These are phyloP conservation scores for Corylus heterophylla DNA, from an alignment of 306 rosid genomes.

Conservation along the genomic window DNA sequence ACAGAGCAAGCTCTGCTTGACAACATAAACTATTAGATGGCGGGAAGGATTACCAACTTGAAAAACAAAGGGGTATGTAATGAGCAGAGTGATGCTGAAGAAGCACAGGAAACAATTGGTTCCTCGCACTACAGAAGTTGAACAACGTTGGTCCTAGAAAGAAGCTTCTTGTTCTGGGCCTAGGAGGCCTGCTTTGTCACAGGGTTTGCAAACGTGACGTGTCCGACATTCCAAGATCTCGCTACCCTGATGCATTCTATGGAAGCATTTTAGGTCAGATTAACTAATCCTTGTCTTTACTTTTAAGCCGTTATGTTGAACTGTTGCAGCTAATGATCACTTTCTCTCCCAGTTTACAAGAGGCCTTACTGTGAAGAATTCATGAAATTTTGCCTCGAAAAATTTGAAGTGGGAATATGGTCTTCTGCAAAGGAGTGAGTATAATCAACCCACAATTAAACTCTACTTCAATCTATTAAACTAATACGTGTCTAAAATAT, in stretches of 20 bases:
- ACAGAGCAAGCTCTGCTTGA: too few relatives aligned
- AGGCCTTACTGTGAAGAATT: conserved; percentile 43
- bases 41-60: too few relatives aligned
- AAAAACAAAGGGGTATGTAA: too few relatives aligned
- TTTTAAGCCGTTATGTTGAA: too few relatives aligned
- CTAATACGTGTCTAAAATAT: too few relatives aligned
- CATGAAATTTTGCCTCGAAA: conserved; percentile 41
- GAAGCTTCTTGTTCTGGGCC: conserved; percentile 29
- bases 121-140: neutral
- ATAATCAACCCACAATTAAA: neutral
- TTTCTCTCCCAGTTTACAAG: conserved; percentile 22
- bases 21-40: too few relatives aligned
- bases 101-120: too few relatives aligned
- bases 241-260: neutral
- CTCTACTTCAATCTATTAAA: too few relatives aligned
- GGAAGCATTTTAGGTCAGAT: neutral
- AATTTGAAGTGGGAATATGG: conserved; percentile 49
- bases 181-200: conserved; percentile 10
- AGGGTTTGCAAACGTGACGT: neutral
- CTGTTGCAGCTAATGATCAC: too few relatives aligned
- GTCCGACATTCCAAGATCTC: neutral
- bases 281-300: too few relatives aligned
- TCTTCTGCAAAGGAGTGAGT: conserved; percentile 44
- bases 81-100: neutral
- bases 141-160: conserved; percentile 11